Evolutionary conservation across 2,329 filamentous ascomycete species (phyloP), one percentile per base, ranked within the genome.

Genomic region (Stachybotrys elegans): DNA sequence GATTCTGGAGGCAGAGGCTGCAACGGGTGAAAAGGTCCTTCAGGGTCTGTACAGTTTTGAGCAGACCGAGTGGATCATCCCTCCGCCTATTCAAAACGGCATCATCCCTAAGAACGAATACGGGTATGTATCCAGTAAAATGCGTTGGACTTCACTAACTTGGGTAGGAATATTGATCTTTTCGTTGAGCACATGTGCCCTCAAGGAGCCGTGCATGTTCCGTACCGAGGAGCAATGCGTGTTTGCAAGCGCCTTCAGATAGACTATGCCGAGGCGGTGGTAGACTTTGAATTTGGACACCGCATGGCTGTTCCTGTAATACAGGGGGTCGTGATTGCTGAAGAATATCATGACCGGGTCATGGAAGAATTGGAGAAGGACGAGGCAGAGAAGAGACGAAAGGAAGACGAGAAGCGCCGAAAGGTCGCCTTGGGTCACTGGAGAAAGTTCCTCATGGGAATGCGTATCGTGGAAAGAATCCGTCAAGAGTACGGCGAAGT

Each of bases 1-100:
- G 62, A 86, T 97, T 35, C 86, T 94, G 53, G 90, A 95, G 59
- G 82, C 84, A 4, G 83, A 93, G 60, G 81, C 86, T 3, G 77
- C 84, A 19, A 89, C 81, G 1, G 92, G 92, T 16, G 78, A 86
- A 54, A 95, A 94, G 63, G 82, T 88, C 5, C 76, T 90, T 47
- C 93, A 98, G 60, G 91, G 90, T 0, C 68, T 98, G 0, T 98
- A 89, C 64, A 83, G 86, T 43, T 71, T 77, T 45, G 83, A 86
- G 8, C 93, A 98, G 65, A 98, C 93, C 0, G 88, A 95, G 44
- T 96, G 88, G 83, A 97, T 97, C 60, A 92, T 96, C 44, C 92
- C 92, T 2, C 79, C 84, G 2, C 90, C 91, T 0, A 95, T 96
- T 44, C 65, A 80, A 48, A 78, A 95, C 55, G 92, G 92, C 1